Evolutionary conservation across 495 filamentous ascomycete genomes (phyloP).

Genomic region (Talaromyces trachyspermus): DNA sequence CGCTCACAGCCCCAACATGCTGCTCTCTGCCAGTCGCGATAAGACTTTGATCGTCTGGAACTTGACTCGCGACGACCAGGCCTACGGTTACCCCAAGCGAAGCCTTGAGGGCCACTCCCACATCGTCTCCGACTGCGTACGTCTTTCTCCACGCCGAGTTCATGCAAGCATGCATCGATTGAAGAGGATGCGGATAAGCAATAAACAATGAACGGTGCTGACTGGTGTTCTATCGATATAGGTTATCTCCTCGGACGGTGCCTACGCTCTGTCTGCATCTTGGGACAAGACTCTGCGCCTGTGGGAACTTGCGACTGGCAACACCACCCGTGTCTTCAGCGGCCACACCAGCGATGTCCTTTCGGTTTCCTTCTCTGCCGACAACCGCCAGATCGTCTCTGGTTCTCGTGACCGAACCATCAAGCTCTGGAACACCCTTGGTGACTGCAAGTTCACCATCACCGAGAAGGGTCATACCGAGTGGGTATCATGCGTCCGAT

Average conservation of each 20-base stretch:
- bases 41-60: conserved; percentile 99
- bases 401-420: conserved; percentile 96
- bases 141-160: conserved; percentile 26
- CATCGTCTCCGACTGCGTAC: conserved; percentile 99
- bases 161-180: too few relatives aligned
- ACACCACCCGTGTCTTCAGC: conserved; percentile 95
- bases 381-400: conserved; percentile 99
- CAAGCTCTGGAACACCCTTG: conserved; percentile 99
- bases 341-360: conserved; percentile 99
- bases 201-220: conserved; percentile 25
- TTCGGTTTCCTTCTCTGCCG: conserved; percentile 99
- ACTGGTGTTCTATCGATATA: conserved; percentile 37
- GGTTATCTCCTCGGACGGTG: conserved; percentile 99
- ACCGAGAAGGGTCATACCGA: conserved; percentile 99
- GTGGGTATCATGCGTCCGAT: conserved; percentile 99
- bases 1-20: conserved; percentile 91
- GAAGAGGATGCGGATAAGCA: conserved; percentile 14
- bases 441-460: conserved; percentile 99
- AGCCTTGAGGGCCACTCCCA: conserved; percentile 97
- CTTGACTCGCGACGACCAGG: conserved; percentile 95
- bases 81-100: conserved; percentile 98
- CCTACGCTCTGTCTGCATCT: conserved; percentile 96
- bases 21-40: conserved; percentile 93
- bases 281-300: conserved; percentile 99
- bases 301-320: conserved; percentile 95